phyloP scores from a whole-genome alignment of 805 yeast genomes.

The Starmera caribaea region DNA sequence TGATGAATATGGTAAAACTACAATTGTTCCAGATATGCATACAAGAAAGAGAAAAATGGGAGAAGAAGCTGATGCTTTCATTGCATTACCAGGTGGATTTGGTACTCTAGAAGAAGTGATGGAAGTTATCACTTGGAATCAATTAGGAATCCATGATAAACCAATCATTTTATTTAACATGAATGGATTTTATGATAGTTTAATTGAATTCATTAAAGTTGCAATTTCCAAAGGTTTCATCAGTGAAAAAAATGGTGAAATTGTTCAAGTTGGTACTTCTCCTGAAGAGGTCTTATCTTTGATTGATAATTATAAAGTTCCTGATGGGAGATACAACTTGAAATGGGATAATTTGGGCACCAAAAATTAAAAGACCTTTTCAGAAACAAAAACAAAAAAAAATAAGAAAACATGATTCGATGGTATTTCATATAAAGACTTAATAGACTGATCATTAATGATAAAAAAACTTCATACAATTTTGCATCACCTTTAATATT shows the following conservation, averaged over 20 bases:
- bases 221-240: conserved; percentile 62
- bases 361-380: conserved; percentile 4
- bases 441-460: no score
- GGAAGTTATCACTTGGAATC: conserved; percentile 89
- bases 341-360: conserved; percentile 45
- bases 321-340: conserved; percentile 66
- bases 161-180: conserved; percentile 74
- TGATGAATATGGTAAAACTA: conserved; percentile 59
- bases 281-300: conserved; percentile 58
- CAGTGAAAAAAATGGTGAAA: conserved; percentile 52
- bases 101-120: conserved; percentile 85
- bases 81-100: conserved; percentile 88
- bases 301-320: conserved; percentile 50
- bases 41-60: conserved; percentile 84
- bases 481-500: no score
- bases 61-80: conserved; percentile 73
- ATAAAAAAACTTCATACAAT: no score
- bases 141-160: conserved; percentile 74
- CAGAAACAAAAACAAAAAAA: background rate
- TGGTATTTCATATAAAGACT: background rate
- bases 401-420: no score
- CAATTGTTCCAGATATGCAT: conserved; percentile 83
- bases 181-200: conserved; percentile 70
- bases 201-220: conserved; percentile 49
- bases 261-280: conserved; percentile 58